Evolutionary conservation across 169 alveolate species (phyloP), one percentile per base, ranked within the genome.

Genomic region (Theileria sp.): DNA sequence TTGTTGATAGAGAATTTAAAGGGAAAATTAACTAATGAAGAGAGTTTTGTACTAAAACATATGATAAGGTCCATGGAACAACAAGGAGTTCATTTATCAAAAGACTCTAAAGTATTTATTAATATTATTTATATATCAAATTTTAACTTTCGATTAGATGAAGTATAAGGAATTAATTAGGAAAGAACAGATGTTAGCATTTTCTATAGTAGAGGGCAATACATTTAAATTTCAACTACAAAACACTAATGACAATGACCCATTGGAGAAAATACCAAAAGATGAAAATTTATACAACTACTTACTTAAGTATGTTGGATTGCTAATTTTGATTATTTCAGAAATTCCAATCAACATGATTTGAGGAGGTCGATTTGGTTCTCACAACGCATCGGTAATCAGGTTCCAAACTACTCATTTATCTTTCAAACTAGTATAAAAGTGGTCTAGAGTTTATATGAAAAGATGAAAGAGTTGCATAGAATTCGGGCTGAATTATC

Each of bases 11-110:
- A 10, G 72, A 25, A 50, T 82, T 50, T 7, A 58, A 23, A 62
- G 8, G 81, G 28, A 51, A n/a, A 21, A 30, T 13, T 91, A 30
- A 83, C 67, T 66, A 49, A 70, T 34, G 94, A 91, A 32, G 92
- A 91, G 60, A 54, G 56, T 34, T 81, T 81, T 60, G 94, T 91
- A 26, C 70, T 91, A 51, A 72, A 32, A 10, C 92, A 91, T 69
- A 91, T 91, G 94, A 85, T 91, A 15, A 69, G 79, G 51, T 91
- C 94, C 21, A 91, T 91, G 94, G 87, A 87, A 44, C 72, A 83
- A 68, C 94, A 91, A 56, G 94, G 94, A 21, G 94, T 91, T 21
- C 91, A 86, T 49, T 68, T 90, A 58, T 62, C 87, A 64, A 38
- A 77, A 51, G 75, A 79, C 25, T 61, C 68, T 17, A 81, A 58